Base-by-base conservation (phyloP, 202 grass and related monocot genomes). In the Setaria viridis region DNA sequence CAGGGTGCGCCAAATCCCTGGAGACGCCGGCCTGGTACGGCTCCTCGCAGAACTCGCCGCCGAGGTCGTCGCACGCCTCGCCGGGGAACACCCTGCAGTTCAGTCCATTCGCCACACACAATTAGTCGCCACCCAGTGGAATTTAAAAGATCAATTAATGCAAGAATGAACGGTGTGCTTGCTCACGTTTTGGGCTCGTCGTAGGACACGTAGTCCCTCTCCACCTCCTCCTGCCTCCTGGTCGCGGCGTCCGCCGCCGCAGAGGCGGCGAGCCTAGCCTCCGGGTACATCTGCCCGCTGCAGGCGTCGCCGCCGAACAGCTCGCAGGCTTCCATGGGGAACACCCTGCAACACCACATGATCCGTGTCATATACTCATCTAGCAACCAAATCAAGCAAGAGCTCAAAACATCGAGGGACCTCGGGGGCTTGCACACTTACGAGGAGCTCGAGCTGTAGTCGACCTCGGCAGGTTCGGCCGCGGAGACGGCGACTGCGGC, bases 31-130 rank as follows among this genome's bases (percentile, higher is more conserved):
- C 20, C 56, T 30, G 88, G 74, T 95, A 92, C 10, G 84, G 71
- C 6, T 75, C 82, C 85, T 96, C 84, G 41, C 94, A 93, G 83
- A 96, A 97, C 82, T 93, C 94, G 21, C 93, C 95, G 25, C 95
- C 95, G 14, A 98, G 93, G 81, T 93, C 82, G 84, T 98, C 95
- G 67, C 95, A 98, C 3, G 95, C 95, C 89, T 98, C 95, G 32
- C 80, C 91, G 2, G 91, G 95, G 62, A 98, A 98, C 82, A 98
- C 95, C 82, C 95, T 98, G 74, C 65, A 72, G 51, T 73, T 25
- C 11, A 63, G 35, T 7, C 9, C 0, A 46, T 46, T 46, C 43
- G 43, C 43, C 43, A 41, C 43, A 10, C 6, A 9, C 7, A 46
- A 10, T 46, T 10, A 46, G 43, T 46, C 43, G 43, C 43, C 43